Conservation (phyloP, 163 green algal genomes). For the Scenedesmus sp. region DNA sequence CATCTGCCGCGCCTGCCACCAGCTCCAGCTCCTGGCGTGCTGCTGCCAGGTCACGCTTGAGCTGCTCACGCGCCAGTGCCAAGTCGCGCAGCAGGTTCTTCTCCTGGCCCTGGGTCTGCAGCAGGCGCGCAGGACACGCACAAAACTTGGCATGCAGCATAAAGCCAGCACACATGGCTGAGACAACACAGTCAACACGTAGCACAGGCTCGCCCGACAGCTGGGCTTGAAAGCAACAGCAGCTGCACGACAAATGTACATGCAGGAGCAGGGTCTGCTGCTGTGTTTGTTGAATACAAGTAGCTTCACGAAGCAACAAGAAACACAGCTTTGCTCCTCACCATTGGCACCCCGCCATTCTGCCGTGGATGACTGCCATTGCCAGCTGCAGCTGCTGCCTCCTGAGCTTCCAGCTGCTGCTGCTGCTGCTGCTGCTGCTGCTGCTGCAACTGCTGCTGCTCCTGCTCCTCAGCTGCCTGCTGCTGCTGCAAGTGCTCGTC, state of each 20-base stretch:
- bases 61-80: slow-evolving; percentile 46
- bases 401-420: slow-evolving; percentile 20
- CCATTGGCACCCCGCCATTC: background rate
- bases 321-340: background rate
- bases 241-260: no score
- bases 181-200: no score
- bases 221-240: no score
- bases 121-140: background rate
- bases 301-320: background rate
- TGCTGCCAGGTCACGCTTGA: slow-evolving; percentile 63
- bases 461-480: background rate
- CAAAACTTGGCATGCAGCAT: no score
- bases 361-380: background rate
- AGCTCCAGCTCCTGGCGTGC: slow-evolving; percentile 65
- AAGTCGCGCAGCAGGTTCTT: slow-evolving; percentile 51
- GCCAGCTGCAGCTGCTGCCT: background rate
- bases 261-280: no score
- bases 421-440: slow-evolving; percentile 8
- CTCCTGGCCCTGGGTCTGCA: slow-evolving; percentile 21
- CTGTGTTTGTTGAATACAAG: no score
- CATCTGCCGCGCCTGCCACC: slow-evolving; percentile 53
- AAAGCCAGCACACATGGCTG: background rate
- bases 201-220: no score
- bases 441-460: slow-evolving; percentile 27
- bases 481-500: background rate